phyloP scores from a whole-genome alignment of 768 basidiomycete genomes.

The Coprinellus micaceus region DNA sequence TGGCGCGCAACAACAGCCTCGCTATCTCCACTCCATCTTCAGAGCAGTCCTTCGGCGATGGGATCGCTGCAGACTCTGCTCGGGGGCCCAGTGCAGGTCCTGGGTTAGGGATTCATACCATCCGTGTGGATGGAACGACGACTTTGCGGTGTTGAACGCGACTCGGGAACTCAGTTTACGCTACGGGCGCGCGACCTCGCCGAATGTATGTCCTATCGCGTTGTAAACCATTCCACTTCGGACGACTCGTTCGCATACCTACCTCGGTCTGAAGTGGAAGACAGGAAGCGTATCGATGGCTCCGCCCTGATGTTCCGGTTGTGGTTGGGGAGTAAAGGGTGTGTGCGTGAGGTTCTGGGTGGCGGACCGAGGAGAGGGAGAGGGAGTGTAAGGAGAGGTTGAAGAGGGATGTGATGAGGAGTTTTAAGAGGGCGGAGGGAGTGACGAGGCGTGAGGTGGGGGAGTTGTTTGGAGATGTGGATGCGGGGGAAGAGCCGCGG shows the following conservation, averaged over 20 bases:
- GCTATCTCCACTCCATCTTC: slow-evolving; percentile 90
- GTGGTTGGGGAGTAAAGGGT: slow-evolving; percentile 74
- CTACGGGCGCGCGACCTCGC: slow-evolving; percentile 79
- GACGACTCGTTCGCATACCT: slow-evolving; percentile 96
- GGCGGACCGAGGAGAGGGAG: slow-evolving; percentile 82
- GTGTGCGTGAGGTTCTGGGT: too few relatives aligned
- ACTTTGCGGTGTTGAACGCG: slow-evolving; percentile 79
- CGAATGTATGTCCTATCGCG: slow-evolving; percentile 89
- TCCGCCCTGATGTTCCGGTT: slow-evolving; percentile 81
- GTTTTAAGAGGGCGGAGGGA: slow-evolving; percentile 75
- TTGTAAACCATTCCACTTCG: slow-evolving; percentile 94
- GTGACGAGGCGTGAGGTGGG: slow-evolving; percentile 67
- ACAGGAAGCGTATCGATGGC: slow-evolving; percentile 87
- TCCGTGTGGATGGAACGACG: slow-evolving; percentile 95
- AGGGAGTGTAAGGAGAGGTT: slow-evolving; percentile 62
- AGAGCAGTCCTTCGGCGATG: slow-evolving; percentile 91
- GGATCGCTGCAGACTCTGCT: slow-evolving; percentile 85
- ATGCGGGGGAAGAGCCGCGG: slow-evolving; percentile 82
- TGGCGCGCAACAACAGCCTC: slow-evolving; percentile 85
- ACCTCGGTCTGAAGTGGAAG: slow-evolving; percentile 84
- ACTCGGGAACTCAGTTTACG: slow-evolving; percentile 69
- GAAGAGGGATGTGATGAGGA: slow-evolving; percentile 69
- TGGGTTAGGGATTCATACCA: slow-evolving; percentile 87
- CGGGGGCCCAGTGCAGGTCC: too few relatives aligned
- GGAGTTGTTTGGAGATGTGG: slow-evolving; percentile 84